Conservation (phyloP, 257 asterid genomes). For the Catharanthus roseus region DNA sequence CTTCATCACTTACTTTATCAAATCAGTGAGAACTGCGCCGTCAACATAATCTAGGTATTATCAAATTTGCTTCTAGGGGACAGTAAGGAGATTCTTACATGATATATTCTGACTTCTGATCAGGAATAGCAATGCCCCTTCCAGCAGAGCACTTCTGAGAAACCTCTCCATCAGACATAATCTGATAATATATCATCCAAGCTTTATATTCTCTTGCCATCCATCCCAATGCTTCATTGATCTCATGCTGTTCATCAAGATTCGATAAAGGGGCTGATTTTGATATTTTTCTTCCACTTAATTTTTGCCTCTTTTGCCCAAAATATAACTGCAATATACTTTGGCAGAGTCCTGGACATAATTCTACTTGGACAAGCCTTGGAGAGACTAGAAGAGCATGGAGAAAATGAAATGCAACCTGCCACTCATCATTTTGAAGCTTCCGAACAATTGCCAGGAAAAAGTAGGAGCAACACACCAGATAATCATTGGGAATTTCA, state of each 20-base stretch:
- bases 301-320: conserved; percentile 12
- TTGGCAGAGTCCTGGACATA: conserved; percentile 53
- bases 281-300: conserved; percentile 12
- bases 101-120: conserved; percentile 18
- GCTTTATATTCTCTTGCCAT: conserved; percentile 68
- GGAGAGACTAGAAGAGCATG: conserved; percentile 68
- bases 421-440: conserved; percentile 55
- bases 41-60: background rate
- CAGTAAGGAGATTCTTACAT: conserved; percentile 33
- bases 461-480: conserved; percentile 58
- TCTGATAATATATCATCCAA: conserved; percentile 76
- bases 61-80: background rate
- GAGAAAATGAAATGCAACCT: conserved; percentile 68
- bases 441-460: conserved; percentile 52
- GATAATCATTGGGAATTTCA: conserved; percentile 45
- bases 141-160: conserved; percentile 14
- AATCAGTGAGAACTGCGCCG: background rate
- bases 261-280: conserved; percentile 15
- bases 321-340: conserved; percentile 29
- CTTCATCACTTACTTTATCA: background rate
- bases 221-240: conserved; percentile 43
- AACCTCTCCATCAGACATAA: conserved; percentile 47
- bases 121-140: conserved; percentile 11
- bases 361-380: conserved; percentile 38
- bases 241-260: conserved; percentile 28